Base-by-base conservation (phyloP, 352 stramenopile species). In the Salisapilia sapeloensis region DNA sequence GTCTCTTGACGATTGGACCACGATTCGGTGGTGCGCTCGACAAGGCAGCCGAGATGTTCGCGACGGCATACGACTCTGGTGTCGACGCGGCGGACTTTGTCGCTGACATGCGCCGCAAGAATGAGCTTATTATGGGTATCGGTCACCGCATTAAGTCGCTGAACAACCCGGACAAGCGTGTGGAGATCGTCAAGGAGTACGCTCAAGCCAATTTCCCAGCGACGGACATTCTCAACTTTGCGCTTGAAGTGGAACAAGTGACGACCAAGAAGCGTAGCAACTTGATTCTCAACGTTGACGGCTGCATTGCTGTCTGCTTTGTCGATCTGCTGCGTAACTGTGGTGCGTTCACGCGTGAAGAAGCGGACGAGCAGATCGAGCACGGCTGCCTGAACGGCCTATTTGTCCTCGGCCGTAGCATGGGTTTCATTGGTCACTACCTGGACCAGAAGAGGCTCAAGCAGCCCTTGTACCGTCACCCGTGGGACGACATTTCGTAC, bases 401-500 rank as follows among this genome's bases (percentile, higher is more conserved):
- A 19, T 92, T 92, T 40, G 74, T 89, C 48, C 55, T 86, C 7
- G 74, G 71, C 29, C 64, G 71, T 25, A 82, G 62, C 47, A 91
- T 94, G 38, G 80, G 77, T 40, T 94, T 93, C 56, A 94, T 94
- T 44, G 89, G 92, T 11, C 92, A 98, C 63, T 96, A 91, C 57
- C 58, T 98, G 27, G 92, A 98, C 67, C 92, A 98, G 59, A 97
- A 97, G 70, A 74, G 92, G 25, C 74, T 98, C 32, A 97, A 97
- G 65, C 91, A 97, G 61, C 84, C 84, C 31, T 62, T 98, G n/a
- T 98, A 97, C 64, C 72, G 92, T 35, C 91, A 97, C 54, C 90
- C 91, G 24, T 97, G 84, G 89, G 92, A 97, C 60, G 90, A 97
- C 60, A 97, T 97, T 49, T 95, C 79, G 47, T 98, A 98, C 62